A percentile compares a stretch with the other conserved stretches of the same genome.
phyloP scores from a whole-genome alignment of 805 yeast genomes.

The Saccharomycopsis sp. region DNA sequence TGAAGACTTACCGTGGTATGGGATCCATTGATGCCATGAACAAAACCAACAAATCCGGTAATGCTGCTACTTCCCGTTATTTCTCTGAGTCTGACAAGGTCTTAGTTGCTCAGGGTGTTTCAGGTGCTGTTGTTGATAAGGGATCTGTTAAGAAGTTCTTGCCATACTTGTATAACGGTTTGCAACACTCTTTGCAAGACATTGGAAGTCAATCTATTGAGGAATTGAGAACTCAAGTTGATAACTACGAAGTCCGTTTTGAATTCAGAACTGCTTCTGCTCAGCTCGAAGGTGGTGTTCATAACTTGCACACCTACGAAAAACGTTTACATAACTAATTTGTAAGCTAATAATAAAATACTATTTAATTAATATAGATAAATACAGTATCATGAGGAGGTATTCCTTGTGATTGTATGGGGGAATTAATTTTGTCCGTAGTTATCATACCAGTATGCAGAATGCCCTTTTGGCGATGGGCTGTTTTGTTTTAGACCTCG shows the following conservation, averaged over 20 bases:
- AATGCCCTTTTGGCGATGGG: too few species aligned
- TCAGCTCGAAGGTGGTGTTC: constrained; percentile 97
- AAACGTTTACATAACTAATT: constrained; percentile 91
- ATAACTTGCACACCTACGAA: constrained; percentile 93
- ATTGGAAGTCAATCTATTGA: constrained; percentile 73
- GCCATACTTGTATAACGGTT: constrained; percentile 90
- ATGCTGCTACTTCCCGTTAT: constrained; percentile 97
- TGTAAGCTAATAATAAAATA: too few species aligned
- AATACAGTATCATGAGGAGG: too few species aligned
- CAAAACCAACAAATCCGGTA: constrained; percentile 77
- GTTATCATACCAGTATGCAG: too few species aligned
- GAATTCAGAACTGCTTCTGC: constrained; percentile 98
- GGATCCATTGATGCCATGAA: constrained; percentile 99
- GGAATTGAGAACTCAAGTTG: constrained; percentile 58
- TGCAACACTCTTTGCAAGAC: constrained; percentile 98
- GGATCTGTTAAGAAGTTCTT: constrained; percentile 91
- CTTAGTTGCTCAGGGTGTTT: constrained; percentile 97
- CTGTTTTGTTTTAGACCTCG: too few species aligned
- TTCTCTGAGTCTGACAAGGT: constrained; percentile 94
- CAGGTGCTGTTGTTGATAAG: constrained; percentile 94
- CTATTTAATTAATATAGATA: too few species aligned
- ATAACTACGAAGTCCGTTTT: constrained; percentile 72
- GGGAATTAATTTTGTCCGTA: too few species aligned
- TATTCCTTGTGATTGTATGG: too few species aligned
- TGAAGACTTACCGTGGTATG: constrained; percentile 98